Base-by-base conservation (phyloP, 805 yeast species). In the Barnettozyma sp. region DNA sequence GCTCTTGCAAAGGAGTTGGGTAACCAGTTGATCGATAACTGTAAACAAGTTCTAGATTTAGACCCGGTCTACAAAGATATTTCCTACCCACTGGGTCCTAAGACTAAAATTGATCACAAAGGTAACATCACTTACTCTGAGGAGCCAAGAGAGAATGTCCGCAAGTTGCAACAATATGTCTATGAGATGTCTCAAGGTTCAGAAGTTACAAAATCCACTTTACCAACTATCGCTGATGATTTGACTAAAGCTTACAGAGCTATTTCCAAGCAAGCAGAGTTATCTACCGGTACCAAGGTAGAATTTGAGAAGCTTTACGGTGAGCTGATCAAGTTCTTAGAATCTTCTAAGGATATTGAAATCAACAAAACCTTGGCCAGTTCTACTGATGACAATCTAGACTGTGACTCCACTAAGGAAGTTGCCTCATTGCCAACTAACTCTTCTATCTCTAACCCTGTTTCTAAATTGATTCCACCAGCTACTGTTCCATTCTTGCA, bases 1-100 rank as follows among this genome's bases (percentile, higher is more conserved):
- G 76, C 81, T 58, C 76, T 92, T 50, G 97, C 95, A 36, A 83
- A 83, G 60, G 77, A 70, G 50, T 71, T 92, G 49, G 97, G 97
- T 59, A 82, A 81, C 57, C 95, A 87, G 66, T 78, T 92, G 60
- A 82, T 92, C 56, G 96, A 87, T 57, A 92, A 87, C 71, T 90
- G 97, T 76, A 76, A 77, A 55, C 95, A 87, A 64, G 94, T 85
- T 28, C 55, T 72, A 26, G 78, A 74, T 41, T 70, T 70, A 44
- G 81, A 81, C 50, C 98, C 98, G 26, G 97, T 90, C 41, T 92
- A 79, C 76, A 92, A 90, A 65, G 97, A 92, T 59, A 94, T 92
- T 43, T 73, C 85, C 41, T 79, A 80, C 56, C 97, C 97, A 59
- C 84, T 95, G 36, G 96, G 94, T 49, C 98, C 98, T 51, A 78